Evolutionary conservation across 1,284 basidiomycete species (phyloP).

Genomic region (Peniophora sp.): DNA sequence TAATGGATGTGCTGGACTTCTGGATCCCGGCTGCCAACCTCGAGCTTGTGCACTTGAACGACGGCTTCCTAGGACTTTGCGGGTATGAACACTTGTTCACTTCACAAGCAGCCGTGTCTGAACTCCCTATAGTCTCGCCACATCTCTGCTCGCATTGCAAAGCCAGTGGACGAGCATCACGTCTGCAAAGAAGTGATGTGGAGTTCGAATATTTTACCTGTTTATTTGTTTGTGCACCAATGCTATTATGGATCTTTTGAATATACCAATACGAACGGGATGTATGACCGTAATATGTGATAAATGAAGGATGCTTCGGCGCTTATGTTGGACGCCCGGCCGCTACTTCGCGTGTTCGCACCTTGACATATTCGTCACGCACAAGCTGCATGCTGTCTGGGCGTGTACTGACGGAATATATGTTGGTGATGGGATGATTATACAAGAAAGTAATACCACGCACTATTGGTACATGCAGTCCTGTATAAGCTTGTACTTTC

Average conservation of each 20-base stretch:
- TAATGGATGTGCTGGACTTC: conserved; percentile 76
- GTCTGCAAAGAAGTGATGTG: conserved; percentile 27
- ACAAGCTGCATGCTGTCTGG: conserved; percentile 67
- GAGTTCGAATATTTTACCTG: not conserved
- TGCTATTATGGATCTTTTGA: too few species aligned
- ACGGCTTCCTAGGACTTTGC: conserved; percentile 78
- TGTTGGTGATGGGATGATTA: not conserved
- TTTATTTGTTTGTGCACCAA: not conserved
- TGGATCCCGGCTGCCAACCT: conserved; percentile 87
- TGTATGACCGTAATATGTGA: too few species aligned
- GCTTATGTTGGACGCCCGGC: too few species aligned
- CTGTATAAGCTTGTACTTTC: conserved; percentile 64
- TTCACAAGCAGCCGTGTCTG: conserved; percentile 1
- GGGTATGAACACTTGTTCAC: conserved; percentile 46
- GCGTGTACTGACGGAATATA: conserved; percentile 42
- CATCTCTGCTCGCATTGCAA: conserved; percentile 48
- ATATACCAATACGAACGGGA: too few species aligned
- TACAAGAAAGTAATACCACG: conserved; percentile 21
- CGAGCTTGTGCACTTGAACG: conserved; percentile 75
- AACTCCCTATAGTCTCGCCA: conserved; percentile 36
- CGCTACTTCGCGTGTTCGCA: conserved; percentile 32
- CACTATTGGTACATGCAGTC: conserved; percentile 79
- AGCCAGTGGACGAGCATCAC: conserved; percentile 48
- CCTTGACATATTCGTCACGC: conserved; percentile 63
- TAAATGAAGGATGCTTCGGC: too few species aligned